Evolutionary conservation across 2,329 filamentous ascomycete genomes (phyloP), one percentile per base, ranked within the genome.

Genomic region (Fusarium neocosmosporiellum): DNA sequence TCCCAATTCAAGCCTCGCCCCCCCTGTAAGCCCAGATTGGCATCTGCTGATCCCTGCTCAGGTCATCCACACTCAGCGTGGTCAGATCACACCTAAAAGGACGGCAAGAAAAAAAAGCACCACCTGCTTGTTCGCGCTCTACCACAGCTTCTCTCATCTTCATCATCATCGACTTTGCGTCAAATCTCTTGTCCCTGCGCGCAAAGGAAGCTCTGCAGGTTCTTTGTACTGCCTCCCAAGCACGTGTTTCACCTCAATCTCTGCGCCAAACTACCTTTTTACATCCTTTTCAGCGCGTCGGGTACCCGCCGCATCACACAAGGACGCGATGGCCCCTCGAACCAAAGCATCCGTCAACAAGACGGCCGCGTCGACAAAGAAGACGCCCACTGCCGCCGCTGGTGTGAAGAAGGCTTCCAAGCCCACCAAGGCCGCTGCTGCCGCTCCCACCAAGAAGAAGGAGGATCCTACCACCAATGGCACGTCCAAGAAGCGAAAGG

Each of bases 241-340:
- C 22, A 36, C 58, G 41, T 60, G 29, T 50, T 65, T 29, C 13
- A 50, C 58, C 31, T 29, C 55, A 53, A 46, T 29, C 18, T 36
- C 11, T 48, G 53, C 33, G 53, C 29, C 54, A 65, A 58, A 37
- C 29, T 22, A 22, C 29, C 22, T 33, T 18, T 37, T 37, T 6
- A 18, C 20, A 16, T 36, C 29, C 7, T 24, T 37, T 33, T 54
- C 58, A 63, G 55, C 72, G 66, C 54, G 41, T 73, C 63, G 43
- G 57, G 53, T 60, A 63, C 43, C 69, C 62, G 53, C 61, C 34
- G 55, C 66, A 59, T 59, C 55, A 70, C 50, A 61, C 43, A 59
- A 57, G 31, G 59, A 74, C 78, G 76, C 77, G 70, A 82, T 82
- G 80, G 77, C 80, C 62, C 75, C 80, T 43, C 76, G 76, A 75